These are phyloP conservation scores for Misopates orontium DNA, from an alignment of 257 asterid species.

Conservation along the genomic window DNA sequence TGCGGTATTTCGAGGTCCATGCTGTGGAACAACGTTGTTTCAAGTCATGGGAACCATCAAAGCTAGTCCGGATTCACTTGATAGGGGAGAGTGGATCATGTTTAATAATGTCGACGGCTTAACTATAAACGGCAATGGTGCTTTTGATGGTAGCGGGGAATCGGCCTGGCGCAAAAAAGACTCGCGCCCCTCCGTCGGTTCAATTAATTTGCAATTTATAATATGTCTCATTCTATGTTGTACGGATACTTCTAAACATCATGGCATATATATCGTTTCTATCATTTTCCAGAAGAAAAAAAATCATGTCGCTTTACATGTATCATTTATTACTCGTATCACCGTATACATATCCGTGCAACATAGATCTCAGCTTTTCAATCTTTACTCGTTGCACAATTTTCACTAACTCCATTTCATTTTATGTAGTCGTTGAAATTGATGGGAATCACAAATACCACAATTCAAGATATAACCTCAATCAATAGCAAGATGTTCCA, in stretches of 20 bases:
- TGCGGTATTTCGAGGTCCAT: conserved; percentile 49
- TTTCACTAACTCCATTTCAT: neutral
- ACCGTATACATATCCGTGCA: no score
- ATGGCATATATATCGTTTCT: no score
- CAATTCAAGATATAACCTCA: conserved; percentile 32
- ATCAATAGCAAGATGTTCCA: conserved; percentile 59
- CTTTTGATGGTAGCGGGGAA: conserved; percentile 45
- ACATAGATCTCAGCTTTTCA: no score
- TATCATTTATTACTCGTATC: no score
- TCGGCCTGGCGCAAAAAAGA: conserved; percentile 27
- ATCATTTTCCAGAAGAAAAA: no score
- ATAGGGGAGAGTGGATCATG: conserved; percentile 35
- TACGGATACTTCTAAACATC: no score
- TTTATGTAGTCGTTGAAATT: conserved; percentile 41
- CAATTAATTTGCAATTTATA: no score
- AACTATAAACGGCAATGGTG: conserved; percentile 38
- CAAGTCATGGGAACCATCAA: conserved; percentile 29
- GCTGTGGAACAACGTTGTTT: conserved; percentile 28
- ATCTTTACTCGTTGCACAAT: no score
- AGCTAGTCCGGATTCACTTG: conserved; percentile 28
- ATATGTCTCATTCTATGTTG: no score
- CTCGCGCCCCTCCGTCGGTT: no score
- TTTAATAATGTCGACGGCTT: conserved; percentile 30
- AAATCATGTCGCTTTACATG: no score
- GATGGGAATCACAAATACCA: conserved; percentile 22